A percentile compares a stretch with the other conserved stretches of the same genome.
Conservation (phyloP, 257 asterid species). For the Nicotiana tabacum region DNA sequence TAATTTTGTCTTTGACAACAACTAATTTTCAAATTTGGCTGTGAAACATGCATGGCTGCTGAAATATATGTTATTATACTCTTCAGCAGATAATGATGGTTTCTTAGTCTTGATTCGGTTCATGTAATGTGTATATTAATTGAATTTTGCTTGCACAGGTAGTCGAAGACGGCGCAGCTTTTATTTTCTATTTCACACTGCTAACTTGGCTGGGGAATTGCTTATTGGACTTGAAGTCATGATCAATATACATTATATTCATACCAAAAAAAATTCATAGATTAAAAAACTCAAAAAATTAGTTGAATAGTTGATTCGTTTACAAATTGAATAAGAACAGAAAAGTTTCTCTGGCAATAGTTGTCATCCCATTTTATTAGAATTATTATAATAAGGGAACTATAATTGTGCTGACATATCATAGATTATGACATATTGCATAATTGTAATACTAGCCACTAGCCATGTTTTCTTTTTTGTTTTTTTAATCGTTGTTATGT, state of each 20-base stretch:
- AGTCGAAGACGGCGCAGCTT: not conserved
- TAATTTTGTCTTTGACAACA: not conserved
- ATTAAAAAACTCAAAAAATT: not conserved
- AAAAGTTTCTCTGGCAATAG: not conserved
- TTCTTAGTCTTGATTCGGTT: not conserved
- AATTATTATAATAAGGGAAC: not conserved
- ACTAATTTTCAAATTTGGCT: not conserved
- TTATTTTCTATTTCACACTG: not conserved
- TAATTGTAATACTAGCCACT: not conserved
- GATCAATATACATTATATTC: not conserved
- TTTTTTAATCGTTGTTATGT: not conserved
- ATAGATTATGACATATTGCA: not conserved
- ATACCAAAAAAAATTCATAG: not conserved
- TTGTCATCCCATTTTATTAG: not conserved
- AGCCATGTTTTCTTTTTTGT: not conserved
- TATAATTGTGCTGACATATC: not conserved
- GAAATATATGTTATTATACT: not conserved
- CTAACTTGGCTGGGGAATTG: constrained; percentile 8
- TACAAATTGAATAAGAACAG: not conserved
- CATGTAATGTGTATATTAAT: not conserved
- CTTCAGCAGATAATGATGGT: not conserved
- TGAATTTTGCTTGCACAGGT: not conserved
- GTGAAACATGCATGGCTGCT: not conserved
- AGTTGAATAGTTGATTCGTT: constrained; percentile 13
- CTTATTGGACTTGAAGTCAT: constrained; percentile 1